Evolutionary conservation across 2,329 filamentous ascomycete genomes (phyloP), one percentile per base, ranked within the genome.

Genomic region (Sclerotiophoma versabilis): DNA sequence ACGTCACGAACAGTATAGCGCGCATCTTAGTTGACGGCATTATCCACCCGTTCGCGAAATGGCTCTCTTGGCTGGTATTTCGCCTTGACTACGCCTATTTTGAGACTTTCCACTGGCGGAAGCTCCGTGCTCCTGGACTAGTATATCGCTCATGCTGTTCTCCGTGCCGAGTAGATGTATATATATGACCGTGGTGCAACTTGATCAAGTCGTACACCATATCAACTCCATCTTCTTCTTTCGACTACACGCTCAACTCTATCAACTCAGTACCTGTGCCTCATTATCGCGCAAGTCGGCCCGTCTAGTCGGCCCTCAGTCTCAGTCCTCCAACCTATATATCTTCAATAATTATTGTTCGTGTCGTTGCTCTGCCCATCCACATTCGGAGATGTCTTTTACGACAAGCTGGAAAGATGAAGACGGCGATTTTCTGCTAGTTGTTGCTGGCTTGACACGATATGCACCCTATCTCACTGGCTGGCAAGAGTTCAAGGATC

Each of bases 401-500:
- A 20, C 29, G 11, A 55, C 41, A 29, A 43, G 34, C 7, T 59
- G 48, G 49, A 62, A 64, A 57, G 62, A 63, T 20, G 59, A 49
- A 14, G 58, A 64, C 15, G 68, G 66, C 5, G 64, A 73, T 26
- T 74, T 66, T 26, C 32, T 74, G 41, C 57, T 74, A 17, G 66
- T 72, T 7, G 65, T 64, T 15, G 70, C 65, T 42, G 71, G 69
- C 5, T 52, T 53, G 14, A 64, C 54, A 8, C 62, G 60, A 5
- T 59, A 63, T 49, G 67, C 68, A 20, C 65, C 70, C 2, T 72
- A 67, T 37, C 47, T 74, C 27, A 47, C 57, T 1, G 67, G 61
- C 6, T 76, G 74, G 74, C 65, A 71, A 64, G 65, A 69, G n/a
- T 71, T 75, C 60, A 76, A 76, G 55, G 74, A 76, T 30, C 58